phyloP scores from a whole-genome alignment of 2,329 filamentous ascomycete species.

The Aspergillus clavatus region DNA sequence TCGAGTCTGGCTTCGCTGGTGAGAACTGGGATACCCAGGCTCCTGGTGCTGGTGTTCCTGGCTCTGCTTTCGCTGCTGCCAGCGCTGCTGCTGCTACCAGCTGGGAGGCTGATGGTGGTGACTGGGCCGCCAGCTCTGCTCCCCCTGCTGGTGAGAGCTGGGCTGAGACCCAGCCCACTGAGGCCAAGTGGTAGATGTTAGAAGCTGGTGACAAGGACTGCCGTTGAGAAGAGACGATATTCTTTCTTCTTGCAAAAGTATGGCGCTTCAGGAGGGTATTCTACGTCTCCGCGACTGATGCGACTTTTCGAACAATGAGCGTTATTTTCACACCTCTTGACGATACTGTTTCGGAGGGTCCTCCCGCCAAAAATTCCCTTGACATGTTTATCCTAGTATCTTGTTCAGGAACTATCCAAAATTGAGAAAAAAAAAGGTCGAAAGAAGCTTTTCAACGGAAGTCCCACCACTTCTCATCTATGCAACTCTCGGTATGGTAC shows the following conservation, averaged over 20 bases:
- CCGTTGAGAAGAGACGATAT: constrained; percentile 25
- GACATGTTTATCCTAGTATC: constrained; percentile 39
- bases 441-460: constrained; percentile 29
- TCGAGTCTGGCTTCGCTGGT: constrained; percentile 71
- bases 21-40: constrained; percentile 80
- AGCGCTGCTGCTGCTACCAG: constrained; percentile 62
- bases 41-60: constrained; percentile 57
- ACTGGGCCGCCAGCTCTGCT: constrained; percentile 49
- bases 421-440: constrained; percentile 29
- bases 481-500: constrained; percentile 25
- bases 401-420: constrained; percentile 26
- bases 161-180: constrained; percentile 36
- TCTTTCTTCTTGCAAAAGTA: constrained; percentile 19
- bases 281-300: constrained; percentile 3
- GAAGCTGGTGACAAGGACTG: constrained; percentile 24
- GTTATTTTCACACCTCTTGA: constrained; percentile 21
- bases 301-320: constrained; percentile 12
- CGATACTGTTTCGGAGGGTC: constrained; percentile 10
- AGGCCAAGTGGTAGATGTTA: constrained; percentile 39
- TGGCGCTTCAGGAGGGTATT: constrained; percentile 22
- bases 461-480: constrained; percentile 24
- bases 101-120: constrained; percentile 57
- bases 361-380: constrained; percentile 28
- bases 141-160: constrained; percentile 36
- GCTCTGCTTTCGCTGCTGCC: constrained; percentile 62